Base-by-base conservation (phyloP, 2,329 filamentous ascomycete species). In the Aspergillus sclerotialis region DNA sequence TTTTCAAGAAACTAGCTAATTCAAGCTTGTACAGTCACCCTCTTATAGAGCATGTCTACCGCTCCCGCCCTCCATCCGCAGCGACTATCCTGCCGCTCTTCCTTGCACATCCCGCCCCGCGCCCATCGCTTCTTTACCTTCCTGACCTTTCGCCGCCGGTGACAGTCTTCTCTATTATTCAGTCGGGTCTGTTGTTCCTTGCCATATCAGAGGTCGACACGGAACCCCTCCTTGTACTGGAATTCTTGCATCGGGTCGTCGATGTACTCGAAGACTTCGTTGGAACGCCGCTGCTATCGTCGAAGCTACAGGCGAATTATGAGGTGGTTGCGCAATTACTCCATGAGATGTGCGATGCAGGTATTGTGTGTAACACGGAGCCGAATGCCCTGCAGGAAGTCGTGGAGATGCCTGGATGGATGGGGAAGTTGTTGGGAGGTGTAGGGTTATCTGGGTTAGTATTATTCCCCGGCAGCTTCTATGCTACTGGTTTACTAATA, bases 221-320 rank as follows among this genome's bases (percentile, higher is more conserved):
- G 33, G 89, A 95, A 55, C 88, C 92, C 6, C 75, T 98, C 6
- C 77, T 94, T 4, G 82, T 88, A 25, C 80, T 96, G 44, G 90
- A 96, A 64, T 96, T 96, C 61, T 75, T 98, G 25, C 90, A 96
- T 69, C 82, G 92, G 45, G 76, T 94, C 18, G 78, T 94, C 54
- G 92, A 98, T 70, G 82, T 84, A 9, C 75, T 98, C 21, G 90
- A 96, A 64, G 90, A 95, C 55, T 96, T 95, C 57, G 72, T 98
- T 6, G 89, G 90, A 38, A 80, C 86, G 29, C 92, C 92, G 10
- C 66, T 98, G 31, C 69, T 95, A 37, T 82, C 88, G 13, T 76
- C 75, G 55, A 94, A 92, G 68, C 82, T 98, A 45, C 88, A 95
- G 62, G 75, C 72, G 47, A 88, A 79, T 61, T 96, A 96, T 64